These are phyloP conservation scores for Elsinoe perseae DNA, from an alignment of 2,329 filamentous ascomycete genomes.

Conservation along the genomic window DNA sequence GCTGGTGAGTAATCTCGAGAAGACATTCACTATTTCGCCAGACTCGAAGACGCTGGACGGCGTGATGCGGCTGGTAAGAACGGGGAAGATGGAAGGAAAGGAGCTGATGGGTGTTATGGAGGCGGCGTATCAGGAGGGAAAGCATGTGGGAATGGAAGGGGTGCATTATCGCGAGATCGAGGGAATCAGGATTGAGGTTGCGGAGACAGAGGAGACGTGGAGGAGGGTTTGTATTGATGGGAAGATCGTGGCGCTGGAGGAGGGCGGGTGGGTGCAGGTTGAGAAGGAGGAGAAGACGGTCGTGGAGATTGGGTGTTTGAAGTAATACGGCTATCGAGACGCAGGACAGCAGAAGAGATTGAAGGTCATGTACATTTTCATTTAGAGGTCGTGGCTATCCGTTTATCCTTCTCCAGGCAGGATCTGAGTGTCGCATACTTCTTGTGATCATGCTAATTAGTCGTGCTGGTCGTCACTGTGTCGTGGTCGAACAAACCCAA, in stretches of 20 bases:
- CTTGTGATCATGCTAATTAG: background rate
- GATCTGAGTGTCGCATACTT: background rate
- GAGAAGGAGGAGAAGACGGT: constrained; percentile 39
- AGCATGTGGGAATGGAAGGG: constrained; percentile 45
- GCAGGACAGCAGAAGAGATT: too few species aligned
- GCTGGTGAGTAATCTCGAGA: constrained; percentile 73
- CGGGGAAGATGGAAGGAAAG: constrained; percentile 58
- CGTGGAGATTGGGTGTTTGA: constrained; percentile 30
- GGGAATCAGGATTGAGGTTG: constrained; percentile 57
- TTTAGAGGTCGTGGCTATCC: background rate
- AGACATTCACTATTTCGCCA: constrained; percentile 75
- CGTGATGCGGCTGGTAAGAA: constrained; percentile 63
- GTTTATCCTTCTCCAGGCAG: background rate
- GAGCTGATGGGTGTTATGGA: constrained; percentile 71
- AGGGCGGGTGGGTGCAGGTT: constrained; percentile 64
- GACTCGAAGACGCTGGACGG: constrained; percentile 62
- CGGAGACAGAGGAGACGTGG: constrained; percentile 65
- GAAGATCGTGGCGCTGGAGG: constrained; percentile 67
- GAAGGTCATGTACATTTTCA: background rate
- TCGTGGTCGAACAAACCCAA: background rate
- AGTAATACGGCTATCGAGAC: too few species aligned
- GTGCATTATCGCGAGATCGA: constrained; percentile 68
- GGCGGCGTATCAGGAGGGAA: constrained; percentile 49
- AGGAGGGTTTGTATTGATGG: constrained; percentile 87
- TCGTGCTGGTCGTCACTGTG: background rate